Base-by-base conservation (phyloP, 768 basidiomycete genomes). In the button mushroom (Agaricus bisporus) region DNA sequence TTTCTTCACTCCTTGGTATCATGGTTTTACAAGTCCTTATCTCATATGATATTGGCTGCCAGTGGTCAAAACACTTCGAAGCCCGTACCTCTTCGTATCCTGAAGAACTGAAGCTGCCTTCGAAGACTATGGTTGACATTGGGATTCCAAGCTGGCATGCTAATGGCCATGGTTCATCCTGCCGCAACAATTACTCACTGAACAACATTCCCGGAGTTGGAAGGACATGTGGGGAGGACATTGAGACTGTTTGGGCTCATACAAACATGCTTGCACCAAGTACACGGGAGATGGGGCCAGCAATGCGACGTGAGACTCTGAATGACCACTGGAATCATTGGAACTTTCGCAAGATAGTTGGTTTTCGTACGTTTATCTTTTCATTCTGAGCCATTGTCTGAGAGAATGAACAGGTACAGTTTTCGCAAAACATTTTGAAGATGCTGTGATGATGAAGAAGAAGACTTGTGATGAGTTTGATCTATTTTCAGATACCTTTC, bases 261-360 rank as follows among this genome's bases (percentile, higher is more conserved):
- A 57, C 64, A 11, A 68, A 71, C 49, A 58, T 56, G 0, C 26
- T 64, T 0, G 62, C 69, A 8, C 20, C 51, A 6, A 68, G 68
- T 37, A 70, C 69, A 1, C 55, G 59, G 26, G 70, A 70, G 58
- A 73, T 74, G 72, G 70, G 69, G 6, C 64, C 66, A 5, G 68
- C 67, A 2, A 62, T 61, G 4, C 53, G 66, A 1, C 54, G 58
- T 0, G 66, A 69, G 22, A 57, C 52, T 0, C 29, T 71, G 1
- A 64, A 69, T 46, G 60, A 61, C 25, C 64, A 66, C 20, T 69
- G 63, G 49, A 59, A 55, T 0, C 57, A 60, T 25, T 60, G 56
- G 43, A 70, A 70, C 41, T 69, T 66, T 63, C 48, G 50, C 15
- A 70, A 69, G 45, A 42, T 59, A 0, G 36, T 60, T 4, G 43